Percentiles rank a stretch among this genome's conserved stretches.
Conservation (phyloP, 306 rosid genomes). For the Ormosia emarginata region DNA sequence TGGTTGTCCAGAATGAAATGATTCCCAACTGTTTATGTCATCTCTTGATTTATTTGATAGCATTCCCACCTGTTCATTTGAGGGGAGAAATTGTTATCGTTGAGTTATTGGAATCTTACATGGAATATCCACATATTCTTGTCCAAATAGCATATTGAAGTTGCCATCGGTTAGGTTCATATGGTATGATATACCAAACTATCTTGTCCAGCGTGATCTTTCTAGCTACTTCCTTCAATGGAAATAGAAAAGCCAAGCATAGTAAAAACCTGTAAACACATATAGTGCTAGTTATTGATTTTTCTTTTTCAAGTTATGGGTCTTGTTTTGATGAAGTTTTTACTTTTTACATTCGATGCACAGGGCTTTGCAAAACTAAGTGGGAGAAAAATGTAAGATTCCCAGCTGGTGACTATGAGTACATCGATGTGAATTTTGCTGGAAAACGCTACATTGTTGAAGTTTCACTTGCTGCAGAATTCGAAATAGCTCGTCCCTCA, state of each 20-base stretch:
- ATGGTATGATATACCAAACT: no score
- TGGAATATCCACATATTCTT: background rate
- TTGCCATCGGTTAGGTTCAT: no score
- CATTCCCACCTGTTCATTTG: no score
- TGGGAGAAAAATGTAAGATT: constrained; percentile 52
- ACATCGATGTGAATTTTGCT: constrained; percentile 45
- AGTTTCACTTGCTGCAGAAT: constrained; percentile 43
- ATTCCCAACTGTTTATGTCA: background rate
- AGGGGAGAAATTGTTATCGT: background rate
- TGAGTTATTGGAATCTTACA: background rate
- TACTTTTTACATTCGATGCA: background rate
- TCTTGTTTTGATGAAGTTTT: background rate
- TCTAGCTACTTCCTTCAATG: no score
- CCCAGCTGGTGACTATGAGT: constrained; percentile 71
- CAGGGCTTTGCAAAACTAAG: constrained; percentile 89
- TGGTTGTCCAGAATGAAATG: background rate
- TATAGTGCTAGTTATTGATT: background rate
- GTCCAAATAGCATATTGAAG: background rate
- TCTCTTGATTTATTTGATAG: background rate
- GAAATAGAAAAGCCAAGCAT: no score
- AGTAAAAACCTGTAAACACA: no score
- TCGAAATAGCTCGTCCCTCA: constrained; percentile 82
- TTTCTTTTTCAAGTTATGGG: background rate
- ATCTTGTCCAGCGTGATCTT: no score
- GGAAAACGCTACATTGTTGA: constrained; percentile 70